Evolutionary conservation across 148 eudicot species (phyloP).

Genomic region (Hydrangea macrophylla): DNA sequence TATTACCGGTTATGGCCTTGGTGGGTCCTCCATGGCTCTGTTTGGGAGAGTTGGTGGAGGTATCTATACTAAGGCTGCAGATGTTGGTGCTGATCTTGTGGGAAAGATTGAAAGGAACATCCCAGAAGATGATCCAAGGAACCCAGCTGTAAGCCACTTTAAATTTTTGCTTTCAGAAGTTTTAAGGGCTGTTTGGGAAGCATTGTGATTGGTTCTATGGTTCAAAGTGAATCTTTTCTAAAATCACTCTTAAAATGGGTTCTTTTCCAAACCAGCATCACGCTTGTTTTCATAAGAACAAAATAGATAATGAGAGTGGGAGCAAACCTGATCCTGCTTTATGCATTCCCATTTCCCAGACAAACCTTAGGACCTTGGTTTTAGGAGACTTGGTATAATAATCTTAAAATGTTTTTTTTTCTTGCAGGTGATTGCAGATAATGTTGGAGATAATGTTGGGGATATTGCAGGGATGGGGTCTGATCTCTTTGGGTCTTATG

Average conservation of each 20-base stretch:
- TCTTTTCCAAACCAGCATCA: too few species aligned
- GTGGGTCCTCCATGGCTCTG: slow-evolving; percentile 90
- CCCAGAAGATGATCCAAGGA: slow-evolving; percentile 85
- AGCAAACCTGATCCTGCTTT: too few species aligned
- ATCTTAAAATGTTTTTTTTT: background rate
- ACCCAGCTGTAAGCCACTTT: slow-evolving; percentile 65
- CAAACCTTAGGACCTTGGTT: background rate
- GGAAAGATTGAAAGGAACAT: slow-evolving; percentile 88
- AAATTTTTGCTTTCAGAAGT: too few species aligned
- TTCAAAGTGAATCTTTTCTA: background rate
- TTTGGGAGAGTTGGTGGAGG: slow-evolving; percentile 93
- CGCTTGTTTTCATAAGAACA: too few species aligned
- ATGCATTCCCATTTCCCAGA: background rate
- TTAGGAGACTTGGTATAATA: background rate
- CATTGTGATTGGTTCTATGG: too few species aligned
- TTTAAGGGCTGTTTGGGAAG: too few species aligned
- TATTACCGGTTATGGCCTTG: slow-evolving; percentile 91
- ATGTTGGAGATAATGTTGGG: slow-evolving; percentile 73
- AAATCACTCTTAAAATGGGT: too few species aligned
- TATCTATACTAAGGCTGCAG: slow-evolving; percentile 90
- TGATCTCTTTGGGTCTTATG: slow-evolving; percentile 67
- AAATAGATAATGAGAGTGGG: too few species aligned
- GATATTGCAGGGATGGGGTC: slow-evolving; percentile 91
- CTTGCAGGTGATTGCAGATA: slow-evolving; percentile 71
- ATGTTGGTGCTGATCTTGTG: slow-evolving; percentile 92